Evolutionary conservation across 208 protist genomes (phyloP).

Genomic region (Angomonas ambiguus): DNA sequence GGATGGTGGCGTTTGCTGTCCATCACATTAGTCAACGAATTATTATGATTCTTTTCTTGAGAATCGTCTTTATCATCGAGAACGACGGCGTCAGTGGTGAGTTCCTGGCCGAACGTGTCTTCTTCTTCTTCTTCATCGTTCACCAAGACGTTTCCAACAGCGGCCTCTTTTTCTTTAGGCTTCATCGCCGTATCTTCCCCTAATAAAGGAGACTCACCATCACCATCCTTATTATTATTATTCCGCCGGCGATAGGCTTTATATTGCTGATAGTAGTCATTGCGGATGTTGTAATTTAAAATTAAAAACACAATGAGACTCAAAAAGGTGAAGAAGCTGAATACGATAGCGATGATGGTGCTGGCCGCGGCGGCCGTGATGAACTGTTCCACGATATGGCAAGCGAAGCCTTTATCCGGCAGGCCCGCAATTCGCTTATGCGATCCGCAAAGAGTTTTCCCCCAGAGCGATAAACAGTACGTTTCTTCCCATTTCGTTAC

Average conservation of each 20-base stretch:
- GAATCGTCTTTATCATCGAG: no score
- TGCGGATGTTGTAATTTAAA: no score
- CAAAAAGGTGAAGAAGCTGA: background rate
- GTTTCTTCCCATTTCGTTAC: background rate
- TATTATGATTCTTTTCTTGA: no score
- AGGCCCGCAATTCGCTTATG: background rate
- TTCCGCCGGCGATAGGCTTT: no score
- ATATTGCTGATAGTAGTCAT: no score
- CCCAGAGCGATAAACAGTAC: background rate
- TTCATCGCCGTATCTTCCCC: no score
- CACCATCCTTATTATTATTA: no score
- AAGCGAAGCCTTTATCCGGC: background rate
- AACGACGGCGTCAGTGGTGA: no score
- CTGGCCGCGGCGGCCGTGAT: background rate
- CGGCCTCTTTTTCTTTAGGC: no score
- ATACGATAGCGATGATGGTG: background rate
- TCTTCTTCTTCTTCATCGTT: background rate
- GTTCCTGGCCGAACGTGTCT: background rate
- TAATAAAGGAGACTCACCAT: no score
- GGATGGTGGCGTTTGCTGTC: no score
- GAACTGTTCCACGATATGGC: background rate
- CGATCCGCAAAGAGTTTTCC: background rate
- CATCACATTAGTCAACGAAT: no score
- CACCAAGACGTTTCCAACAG: background rate
- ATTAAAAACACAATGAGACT: background rate